Evolutionary conservation across 2,329 filamentous ascomycete species (phyloP).

Genomic region (Fusarium denticulatum): DNA sequence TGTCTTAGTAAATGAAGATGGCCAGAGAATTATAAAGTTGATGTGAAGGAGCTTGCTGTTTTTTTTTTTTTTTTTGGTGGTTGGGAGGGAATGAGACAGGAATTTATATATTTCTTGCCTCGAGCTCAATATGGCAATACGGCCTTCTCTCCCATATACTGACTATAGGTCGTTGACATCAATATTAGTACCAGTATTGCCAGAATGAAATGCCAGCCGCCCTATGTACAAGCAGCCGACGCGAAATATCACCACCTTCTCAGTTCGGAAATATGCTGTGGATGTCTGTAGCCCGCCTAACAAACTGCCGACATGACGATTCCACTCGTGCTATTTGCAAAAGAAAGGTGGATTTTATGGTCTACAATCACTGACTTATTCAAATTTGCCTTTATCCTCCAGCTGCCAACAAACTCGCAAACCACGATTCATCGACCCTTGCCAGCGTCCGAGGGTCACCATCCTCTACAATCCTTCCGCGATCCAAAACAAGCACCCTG

Average conservation of each 20-base stretch:
- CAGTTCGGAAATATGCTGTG: fast-evolving
- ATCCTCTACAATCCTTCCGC: not conserved
- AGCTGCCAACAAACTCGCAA: not conserved
- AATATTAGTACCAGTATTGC: not conserved
- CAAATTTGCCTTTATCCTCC: not conserved
- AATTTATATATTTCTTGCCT: not conserved
- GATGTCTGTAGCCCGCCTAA: fast-evolving
- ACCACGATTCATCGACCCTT: not conserved
- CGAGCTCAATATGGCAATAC: fast-evolving
- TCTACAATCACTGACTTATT: not conserved
- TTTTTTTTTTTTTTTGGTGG: too few relatives aligned
- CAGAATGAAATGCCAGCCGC: too few relatives aligned
- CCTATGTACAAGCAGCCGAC: too few relatives aligned
- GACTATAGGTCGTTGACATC: fast-evolving
- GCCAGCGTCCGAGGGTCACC: not conserved
- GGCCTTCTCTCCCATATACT: fast-evolving
- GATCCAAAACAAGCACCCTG: not conserved
- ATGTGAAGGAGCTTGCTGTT: not conserved
- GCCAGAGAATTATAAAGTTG: not conserved
- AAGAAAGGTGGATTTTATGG: fast-evolving
- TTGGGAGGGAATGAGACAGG: not conserved
- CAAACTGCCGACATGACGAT: not conserved
- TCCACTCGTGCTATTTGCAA: fast-evolving
- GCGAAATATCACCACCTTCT: too few relatives aligned
- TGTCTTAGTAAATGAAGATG: fast-evolving